Evolutionary conservation across 2,329 filamentous ascomycete genomes (phyloP).

Genomic region (Pseudopithomyces chartarum): DNA sequence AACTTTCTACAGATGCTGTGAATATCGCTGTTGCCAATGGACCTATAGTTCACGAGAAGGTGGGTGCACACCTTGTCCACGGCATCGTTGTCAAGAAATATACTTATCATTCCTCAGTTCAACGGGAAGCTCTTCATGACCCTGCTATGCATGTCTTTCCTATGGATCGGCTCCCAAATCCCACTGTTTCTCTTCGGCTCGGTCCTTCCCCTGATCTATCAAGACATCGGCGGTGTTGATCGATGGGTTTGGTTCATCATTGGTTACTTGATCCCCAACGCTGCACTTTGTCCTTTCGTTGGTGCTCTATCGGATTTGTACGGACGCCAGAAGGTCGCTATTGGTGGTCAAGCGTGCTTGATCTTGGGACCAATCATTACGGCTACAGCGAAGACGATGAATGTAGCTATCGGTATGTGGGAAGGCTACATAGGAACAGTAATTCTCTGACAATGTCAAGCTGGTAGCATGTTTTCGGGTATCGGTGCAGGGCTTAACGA

Average conservation of each 20-base stretch:
- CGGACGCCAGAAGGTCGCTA: constrained; percentile 40
- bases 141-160: constrained; percentile 62
- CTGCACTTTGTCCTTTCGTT: constrained; percentile 66
- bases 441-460: constrained; percentile 8
- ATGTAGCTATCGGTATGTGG: constrained; percentile 32
- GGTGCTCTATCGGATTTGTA: constrained; percentile 51
- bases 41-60: constrained; percentile 32
- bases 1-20: constrained; percentile 15
- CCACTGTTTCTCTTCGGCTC: constrained; percentile 56
- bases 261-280: constrained; percentile 60
- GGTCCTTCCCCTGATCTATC: constrained; percentile 59
- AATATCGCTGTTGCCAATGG: constrained; percentile 15
- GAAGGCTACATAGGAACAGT: background rate
- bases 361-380: constrained; percentile 44
- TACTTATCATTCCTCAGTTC: constrained; percentile 35
- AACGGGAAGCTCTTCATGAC: constrained; percentile 57
- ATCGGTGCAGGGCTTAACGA: constrained; percentile 71
- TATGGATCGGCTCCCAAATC: constrained; percentile 65
- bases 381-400: constrained; percentile 36
- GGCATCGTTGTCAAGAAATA: constrained; percentile 12
- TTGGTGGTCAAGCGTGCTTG: constrained; percentile 37
- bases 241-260: constrained; percentile 62
- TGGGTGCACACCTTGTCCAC: background rate
- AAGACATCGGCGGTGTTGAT: constrained; percentile 64
- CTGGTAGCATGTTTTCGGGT: constrained; percentile 59